A percentile compares a stretch with the other conserved stretches of the same genome.
Evolutionary conservation across 2,329 filamentous ascomycete species (phyloP).

Genomic region (Beauveria sp.): DNA sequence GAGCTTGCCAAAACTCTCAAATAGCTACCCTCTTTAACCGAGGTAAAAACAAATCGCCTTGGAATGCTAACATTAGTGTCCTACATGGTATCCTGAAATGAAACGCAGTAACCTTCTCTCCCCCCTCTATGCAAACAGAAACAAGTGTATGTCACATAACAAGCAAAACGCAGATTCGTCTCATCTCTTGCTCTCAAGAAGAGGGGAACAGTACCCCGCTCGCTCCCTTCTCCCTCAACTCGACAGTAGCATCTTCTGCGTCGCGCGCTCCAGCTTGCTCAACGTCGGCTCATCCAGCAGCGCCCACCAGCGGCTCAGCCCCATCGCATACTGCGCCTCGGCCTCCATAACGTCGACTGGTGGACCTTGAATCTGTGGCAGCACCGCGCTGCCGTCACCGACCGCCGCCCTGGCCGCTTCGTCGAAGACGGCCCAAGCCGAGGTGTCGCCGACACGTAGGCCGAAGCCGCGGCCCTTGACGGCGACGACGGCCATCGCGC

Average conservation of each 20-base stretch:
- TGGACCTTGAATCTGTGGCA: constrained; percentile 50
- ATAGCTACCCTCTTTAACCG: not conserved
- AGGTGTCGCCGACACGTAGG: constrained; percentile 45
- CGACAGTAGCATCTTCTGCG: not conserved
- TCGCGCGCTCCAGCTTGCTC: constrained; percentile 40
- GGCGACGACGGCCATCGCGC: constrained; percentile 46
- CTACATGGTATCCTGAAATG: not conserved
- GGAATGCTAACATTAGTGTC: not conserved
- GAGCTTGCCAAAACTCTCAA: not conserved
- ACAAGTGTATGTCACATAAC: too few species aligned
- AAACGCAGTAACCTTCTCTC: not conserved
- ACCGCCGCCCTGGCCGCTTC: constrained; percentile 20
- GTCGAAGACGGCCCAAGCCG: constrained; percentile 57
- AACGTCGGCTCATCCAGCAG: constrained; percentile 38
- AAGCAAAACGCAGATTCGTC: not conserved
- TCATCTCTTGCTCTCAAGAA: not conserved
- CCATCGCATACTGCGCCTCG: constrained; percentile 42
- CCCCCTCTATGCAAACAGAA: not conserved
- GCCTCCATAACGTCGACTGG: constrained; percentile 47
- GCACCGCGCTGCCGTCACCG: constrained; percentile 20
- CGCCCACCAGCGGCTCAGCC: constrained; percentile 42
- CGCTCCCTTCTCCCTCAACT: not conserved
- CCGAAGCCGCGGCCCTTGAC: constrained; percentile 49
- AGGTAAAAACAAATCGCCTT: too few species aligned
- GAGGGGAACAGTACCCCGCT: not conserved